Evolutionary conservation across 345 rosid genomes (phyloP).

Genomic region (Populus simonii): DNA sequence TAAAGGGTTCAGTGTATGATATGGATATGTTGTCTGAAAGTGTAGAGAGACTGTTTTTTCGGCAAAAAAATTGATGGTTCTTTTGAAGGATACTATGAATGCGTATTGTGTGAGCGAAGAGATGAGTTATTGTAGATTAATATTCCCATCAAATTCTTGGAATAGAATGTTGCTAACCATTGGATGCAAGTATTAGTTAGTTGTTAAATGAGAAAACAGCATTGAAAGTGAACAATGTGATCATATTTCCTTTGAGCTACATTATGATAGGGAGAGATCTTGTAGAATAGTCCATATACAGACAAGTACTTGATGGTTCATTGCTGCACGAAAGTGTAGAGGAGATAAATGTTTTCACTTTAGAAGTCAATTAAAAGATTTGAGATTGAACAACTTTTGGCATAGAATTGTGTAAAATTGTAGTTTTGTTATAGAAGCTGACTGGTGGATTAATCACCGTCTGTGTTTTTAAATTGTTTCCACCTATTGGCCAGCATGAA

Average conservation of each 20-base stretch:
- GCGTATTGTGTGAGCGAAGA: not conserved
- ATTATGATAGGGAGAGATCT: not conserved
- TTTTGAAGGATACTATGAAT: not conserved
- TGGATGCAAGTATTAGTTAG: not conserved
- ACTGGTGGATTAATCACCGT: not conserved
- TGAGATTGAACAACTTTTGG: not conserved
- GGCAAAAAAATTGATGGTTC: not conserved
- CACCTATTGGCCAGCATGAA: not conserved
- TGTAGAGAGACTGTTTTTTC: not conserved
- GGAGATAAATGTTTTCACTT: not conserved
- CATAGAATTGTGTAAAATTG: not conserved
- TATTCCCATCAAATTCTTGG: not conserved
- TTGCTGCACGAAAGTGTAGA: not conserved
- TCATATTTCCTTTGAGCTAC: too few species aligned
- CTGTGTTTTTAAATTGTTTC: not conserved
- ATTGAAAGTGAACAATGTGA: not conserved
- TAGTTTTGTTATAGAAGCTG: not conserved
- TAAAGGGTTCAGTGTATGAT: too few species aligned
- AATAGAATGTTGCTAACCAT: not conserved
- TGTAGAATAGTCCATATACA: not conserved
- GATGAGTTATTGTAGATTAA: not conserved
- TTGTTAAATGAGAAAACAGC: not conserved
- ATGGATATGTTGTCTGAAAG: not conserved
- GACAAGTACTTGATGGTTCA: not conserved
- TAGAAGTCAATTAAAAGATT: not conserved